Percentiles rank a stretch among this genome's conserved stretches.
Evolutionary conservation across 2,329 filamentous ascomycete genomes (phyloP).

Genomic region (Colletotrichum magnum): DNA sequence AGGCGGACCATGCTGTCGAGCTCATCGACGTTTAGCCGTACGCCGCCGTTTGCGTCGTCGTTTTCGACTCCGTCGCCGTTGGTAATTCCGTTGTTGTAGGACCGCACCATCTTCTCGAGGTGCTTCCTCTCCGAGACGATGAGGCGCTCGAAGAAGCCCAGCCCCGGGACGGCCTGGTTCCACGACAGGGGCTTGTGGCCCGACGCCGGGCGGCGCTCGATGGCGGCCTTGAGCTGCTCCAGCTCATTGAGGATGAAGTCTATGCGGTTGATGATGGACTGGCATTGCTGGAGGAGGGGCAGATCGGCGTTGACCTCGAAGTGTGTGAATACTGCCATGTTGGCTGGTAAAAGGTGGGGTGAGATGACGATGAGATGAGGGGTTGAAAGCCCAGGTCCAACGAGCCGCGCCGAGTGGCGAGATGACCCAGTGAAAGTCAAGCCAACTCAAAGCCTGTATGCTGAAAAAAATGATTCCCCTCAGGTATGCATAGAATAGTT

Average conservation of each 20-base stretch:
- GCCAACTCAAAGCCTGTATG: no score
- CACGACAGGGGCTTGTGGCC: conserved; percentile 35
- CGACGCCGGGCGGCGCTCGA: conserved; percentile 30
- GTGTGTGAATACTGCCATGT: conserved; percentile 22
- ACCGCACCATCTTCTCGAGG: conserved; percentile 40
- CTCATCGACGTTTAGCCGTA: conserved; percentile 1
- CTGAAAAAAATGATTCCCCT: no score
- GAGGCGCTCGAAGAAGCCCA: conserved; percentile 39
- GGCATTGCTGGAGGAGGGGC: conserved; percentile 30
- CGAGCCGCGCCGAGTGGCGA: no score
- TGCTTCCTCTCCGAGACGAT: conserved; percentile 39
- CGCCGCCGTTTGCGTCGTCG: no score
- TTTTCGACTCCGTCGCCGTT: no score
- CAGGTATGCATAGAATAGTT: no score
- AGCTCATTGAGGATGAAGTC: conserved; percentile 32
- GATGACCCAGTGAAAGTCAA: no score
- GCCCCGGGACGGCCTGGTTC: conserved; percentile 40
- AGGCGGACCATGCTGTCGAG: conserved; percentile 27
- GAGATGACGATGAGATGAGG: no score
- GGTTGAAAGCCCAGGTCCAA: no score
- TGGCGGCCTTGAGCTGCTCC: conserved; percentile 36
- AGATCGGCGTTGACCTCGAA: conserved; percentile 22
- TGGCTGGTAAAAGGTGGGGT: no score
- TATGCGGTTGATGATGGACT: conserved; percentile 31
- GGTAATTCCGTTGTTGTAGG: no score